Percentiles rank a stretch among this genome's conserved stretches.
Evolutionary conservation across 441 rosid genomes (phyloP).

Genomic region (Sinapis alba): DNA sequence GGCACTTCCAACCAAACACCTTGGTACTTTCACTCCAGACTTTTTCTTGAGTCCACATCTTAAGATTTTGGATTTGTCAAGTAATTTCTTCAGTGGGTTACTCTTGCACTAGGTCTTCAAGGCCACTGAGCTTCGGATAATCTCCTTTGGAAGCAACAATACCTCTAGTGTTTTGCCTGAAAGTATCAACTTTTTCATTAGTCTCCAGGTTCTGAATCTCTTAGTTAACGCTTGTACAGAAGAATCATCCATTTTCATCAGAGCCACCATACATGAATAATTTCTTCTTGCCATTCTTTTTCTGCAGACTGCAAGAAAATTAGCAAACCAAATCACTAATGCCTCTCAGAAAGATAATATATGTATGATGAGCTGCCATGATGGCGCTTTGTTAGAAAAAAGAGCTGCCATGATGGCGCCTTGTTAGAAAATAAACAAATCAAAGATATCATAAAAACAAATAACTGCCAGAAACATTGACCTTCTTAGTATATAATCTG

Average conservation of each 20-base stretch:
- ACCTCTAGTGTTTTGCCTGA: no score
- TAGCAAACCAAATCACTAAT: background rate
- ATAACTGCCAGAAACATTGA: background rate
- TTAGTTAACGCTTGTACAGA: no score
- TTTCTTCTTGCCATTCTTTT: background rate
- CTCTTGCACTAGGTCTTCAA: constrained; percentile 57
- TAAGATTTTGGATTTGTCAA: constrained; percentile 65
- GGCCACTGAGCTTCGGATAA: constrained; percentile 58
- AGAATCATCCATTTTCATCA: no score
- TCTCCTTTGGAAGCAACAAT: no score
- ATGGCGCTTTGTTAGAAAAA: no score
- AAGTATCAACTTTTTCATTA: no score
- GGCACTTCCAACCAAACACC: constrained; percentile 58
- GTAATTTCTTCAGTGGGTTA: constrained; percentile 76
- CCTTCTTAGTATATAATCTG: background rate
- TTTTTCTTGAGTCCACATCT: constrained; percentile 58
- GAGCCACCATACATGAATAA: no score
- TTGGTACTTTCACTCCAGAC: constrained; percentile 63
- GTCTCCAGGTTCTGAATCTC: no score
- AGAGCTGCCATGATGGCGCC: background rate
- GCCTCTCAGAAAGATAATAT: background rate
- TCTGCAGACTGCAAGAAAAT: background rate
- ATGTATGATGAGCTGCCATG: background rate
- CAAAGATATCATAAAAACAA: background rate
- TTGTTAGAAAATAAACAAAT: background rate